Conservation (phyloP, 1,284 basidiomycete species). For the Malassezia obtusa region DNA sequence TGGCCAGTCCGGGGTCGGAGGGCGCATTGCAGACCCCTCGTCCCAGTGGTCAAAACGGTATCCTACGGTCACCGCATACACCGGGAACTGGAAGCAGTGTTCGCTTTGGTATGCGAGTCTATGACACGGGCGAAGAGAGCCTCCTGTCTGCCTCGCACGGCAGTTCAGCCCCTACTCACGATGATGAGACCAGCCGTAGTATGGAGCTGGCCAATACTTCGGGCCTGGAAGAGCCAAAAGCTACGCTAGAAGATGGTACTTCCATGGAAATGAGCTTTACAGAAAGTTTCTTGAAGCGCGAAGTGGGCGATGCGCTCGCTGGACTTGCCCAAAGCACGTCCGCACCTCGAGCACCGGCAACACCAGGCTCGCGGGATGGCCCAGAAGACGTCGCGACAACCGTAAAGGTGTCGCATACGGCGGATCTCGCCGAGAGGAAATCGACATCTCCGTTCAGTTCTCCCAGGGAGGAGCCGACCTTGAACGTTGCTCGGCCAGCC, state of each 20-base stretch:
- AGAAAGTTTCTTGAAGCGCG: constrained; percentile 36
- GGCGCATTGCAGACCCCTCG: constrained; percentile 5
- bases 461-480: too few species aligned
- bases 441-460: too few species aligned
- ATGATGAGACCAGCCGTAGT: background rate
- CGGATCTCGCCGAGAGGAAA: background rate
- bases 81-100: constrained; percentile 23
- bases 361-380: background rate
- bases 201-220: background rate
- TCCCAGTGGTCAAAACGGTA: constrained; percentile 2
- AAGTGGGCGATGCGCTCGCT: constrained; percentile 28
- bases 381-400: background rate
- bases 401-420: too few species aligned
- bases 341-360: background rate
- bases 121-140: constrained; percentile 28
- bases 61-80: constrained; percentile 19
- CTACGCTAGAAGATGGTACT: background rate
- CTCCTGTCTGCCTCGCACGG: constrained; percentile 14
- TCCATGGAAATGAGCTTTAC: constrained; percentile 33
- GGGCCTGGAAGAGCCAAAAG: background rate
- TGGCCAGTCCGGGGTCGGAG: background rate
- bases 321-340: constrained; percentile 16
- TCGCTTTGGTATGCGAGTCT: constrained; percentile 20
- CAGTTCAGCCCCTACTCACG: background rate
- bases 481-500: too few species aligned